A percentile compares a stretch with the other conserved stretches of the same genome.
Evolutionary conservation across 140 eudicot species (phyloP).

Genomic region (Flaveria floridana): DNA sequence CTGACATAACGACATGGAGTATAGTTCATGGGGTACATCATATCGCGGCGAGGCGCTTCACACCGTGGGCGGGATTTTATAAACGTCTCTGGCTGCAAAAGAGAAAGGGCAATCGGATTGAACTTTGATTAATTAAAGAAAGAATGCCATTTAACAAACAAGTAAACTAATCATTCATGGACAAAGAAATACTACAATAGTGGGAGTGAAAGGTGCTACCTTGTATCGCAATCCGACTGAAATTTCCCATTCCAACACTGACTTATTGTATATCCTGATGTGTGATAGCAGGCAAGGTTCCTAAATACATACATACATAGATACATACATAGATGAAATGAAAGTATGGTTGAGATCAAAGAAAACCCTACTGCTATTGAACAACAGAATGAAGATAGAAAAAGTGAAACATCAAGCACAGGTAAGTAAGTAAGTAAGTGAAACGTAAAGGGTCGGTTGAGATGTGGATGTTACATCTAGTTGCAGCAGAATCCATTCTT

Average conservation of each 20-base stretch:
- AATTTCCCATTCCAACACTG: slow-evolving; percentile 97
- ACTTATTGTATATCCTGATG: slow-evolving; percentile 85
- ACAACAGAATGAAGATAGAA: not conserved
- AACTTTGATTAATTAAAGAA: not conserved
- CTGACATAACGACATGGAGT: slow-evolving; percentile 86
- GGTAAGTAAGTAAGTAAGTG: not conserved
- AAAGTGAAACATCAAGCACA: slow-evolving; percentile 12
- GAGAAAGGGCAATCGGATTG: not conserved
- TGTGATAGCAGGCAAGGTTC: slow-evolving; percentile 94
- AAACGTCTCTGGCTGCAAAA: slow-evolving; percentile 85
- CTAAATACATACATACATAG: slow-evolving; percentile 37
- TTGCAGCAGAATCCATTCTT: slow-evolving; percentile 91
- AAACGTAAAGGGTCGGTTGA: not conserved
- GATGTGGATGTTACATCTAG: slow-evolving; percentile 55
- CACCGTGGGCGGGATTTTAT: slow-evolving; percentile 84
- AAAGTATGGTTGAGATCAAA: not conserved
- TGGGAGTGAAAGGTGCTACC: slow-evolving; percentile 43
- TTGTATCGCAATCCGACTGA: slow-evolving; percentile 89
- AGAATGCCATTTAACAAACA: too few species aligned
- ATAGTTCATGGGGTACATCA: slow-evolving; percentile 84
- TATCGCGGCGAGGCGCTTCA: slow-evolving; percentile 98
- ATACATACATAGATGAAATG: too few species aligned
- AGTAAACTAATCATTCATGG: too few species aligned
- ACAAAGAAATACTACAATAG: not conserved
- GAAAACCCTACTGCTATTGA: too few species aligned